A percentile compares a stretch with the other conserved stretches of the same genome.
Conservation (phyloP, 2,329 filamentous ascomycete genomes). For the Fusarium annulatum region DNA sequence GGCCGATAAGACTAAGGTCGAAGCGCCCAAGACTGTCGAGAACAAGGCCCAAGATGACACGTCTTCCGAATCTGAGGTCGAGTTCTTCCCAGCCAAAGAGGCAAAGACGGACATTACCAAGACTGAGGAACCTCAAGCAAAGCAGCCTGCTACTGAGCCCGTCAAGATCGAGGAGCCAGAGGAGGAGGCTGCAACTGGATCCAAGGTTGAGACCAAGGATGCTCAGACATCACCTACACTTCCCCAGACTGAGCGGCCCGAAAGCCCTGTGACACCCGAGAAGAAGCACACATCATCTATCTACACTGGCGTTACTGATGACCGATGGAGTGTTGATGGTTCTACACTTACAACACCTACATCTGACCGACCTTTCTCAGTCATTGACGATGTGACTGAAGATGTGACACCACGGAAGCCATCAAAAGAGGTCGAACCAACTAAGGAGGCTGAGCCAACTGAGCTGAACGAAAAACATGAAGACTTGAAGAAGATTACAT, state of each 20-base stretch:
- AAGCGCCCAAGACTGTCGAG: not conserved
- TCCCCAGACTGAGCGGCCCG: conserved; percentile 37
- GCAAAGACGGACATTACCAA: conserved; percentile 8
- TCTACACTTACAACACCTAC: conserved; percentile 54
- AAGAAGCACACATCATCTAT: conserved; percentile 54
- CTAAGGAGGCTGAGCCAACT: conserved; percentile 35
- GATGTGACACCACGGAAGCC: conserved; percentile 49
- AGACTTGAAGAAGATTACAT: conserved; percentile 36
- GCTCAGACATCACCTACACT: conserved; percentile 17
- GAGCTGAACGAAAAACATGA: conserved; percentile 41
- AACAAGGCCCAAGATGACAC: conserved; percentile 2
- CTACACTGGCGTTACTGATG: conserved; percentile 52
- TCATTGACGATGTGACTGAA: conserved; percentile 46
- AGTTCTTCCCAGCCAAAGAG: conserved; percentile 38
- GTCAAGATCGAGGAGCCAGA: not conserved
- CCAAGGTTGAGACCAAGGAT: conserved; percentile 18
- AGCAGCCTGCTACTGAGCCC: conserved; percentile 1
- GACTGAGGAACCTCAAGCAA: not conserved
- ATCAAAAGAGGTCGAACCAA: conserved; percentile 37
- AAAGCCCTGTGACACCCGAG: conserved; percentile 46
- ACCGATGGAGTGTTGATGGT: conserved; percentile 52
- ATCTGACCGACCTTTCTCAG: conserved; percentile 51
- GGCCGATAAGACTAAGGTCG: not conserved
- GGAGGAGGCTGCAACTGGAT: not conserved
- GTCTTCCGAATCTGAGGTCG: conserved; percentile 38